Conservation (phyloP, 1,284 basidiomycete genomes). For the Pseudozyma thailandica region DNA sequence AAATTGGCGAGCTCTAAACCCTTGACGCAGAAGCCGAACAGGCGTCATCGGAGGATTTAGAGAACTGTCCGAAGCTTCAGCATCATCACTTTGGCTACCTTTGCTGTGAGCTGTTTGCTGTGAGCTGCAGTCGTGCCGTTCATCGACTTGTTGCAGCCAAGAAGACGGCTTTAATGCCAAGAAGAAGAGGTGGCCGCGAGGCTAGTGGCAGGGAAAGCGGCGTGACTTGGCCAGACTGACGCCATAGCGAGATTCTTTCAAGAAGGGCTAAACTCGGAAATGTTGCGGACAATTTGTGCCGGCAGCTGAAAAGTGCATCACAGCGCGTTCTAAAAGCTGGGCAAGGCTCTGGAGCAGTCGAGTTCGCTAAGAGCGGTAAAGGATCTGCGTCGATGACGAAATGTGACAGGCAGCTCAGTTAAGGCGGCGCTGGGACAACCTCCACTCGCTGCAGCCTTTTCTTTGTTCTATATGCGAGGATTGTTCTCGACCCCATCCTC, state of each 20-base stretch:
- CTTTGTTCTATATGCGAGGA: too few relatives aligned
- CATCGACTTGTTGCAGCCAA: too few relatives aligned
- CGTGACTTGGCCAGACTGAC: too few relatives aligned
- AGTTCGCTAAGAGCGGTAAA: background rate
- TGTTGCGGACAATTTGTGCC: background rate
- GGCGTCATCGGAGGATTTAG: background rate
- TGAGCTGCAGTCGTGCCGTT: too few relatives aligned
- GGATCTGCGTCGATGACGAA: slow-evolving; percentile 10
- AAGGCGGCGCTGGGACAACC: background rate
- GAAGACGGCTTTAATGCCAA: too few relatives aligned
- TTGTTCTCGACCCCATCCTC: background rate
- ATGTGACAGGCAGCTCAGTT: background rate
- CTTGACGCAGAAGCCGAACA: slow-evolving; percentile 2
- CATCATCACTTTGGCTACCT: background rate
- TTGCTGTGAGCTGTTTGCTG: too few relatives aligned
- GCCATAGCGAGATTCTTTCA: too few relatives aligned
- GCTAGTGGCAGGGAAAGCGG: too few relatives aligned
- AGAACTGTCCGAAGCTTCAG: background rate
- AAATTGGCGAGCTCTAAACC: background rate
- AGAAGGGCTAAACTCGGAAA: background rate
- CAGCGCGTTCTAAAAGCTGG: background rate
- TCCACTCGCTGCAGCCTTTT: slow-evolving; percentile 3
- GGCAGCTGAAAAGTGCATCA: background rate
- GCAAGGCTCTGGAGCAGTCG: slow-evolving; percentile 1
- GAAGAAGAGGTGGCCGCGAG: too few relatives aligned